Percentiles rank a stretch among this genome's conserved stretches.
Conservation (phyloP, 768 basidiomycete genomes). For the Rubroboletus satanas region DNA sequence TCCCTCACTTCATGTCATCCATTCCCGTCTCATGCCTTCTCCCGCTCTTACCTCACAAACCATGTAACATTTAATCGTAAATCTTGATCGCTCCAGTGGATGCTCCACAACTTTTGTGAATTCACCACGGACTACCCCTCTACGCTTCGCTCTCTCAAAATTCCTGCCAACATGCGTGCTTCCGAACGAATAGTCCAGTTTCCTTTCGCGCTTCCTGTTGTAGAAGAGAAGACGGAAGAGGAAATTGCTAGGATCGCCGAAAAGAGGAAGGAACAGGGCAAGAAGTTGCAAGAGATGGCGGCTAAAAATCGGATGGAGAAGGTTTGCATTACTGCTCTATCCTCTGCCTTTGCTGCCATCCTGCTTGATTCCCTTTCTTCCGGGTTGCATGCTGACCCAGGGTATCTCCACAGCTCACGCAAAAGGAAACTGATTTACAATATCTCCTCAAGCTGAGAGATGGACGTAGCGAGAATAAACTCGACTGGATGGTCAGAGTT, state of each 20-base stretch:
- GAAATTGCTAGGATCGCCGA: constrained; percentile 77
- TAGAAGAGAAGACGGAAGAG: constrained; percentile 88
- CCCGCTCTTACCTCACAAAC: not conserved
- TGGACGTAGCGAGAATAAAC: constrained; percentile 53
- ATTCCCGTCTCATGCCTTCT: not conserved
- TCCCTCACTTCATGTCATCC: not conserved
- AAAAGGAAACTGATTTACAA: constrained; percentile 74
- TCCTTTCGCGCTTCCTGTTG: constrained; percentile 60
- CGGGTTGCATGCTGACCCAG: not conserved
- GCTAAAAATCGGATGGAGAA: constrained; percentile 84
- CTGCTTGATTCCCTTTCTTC: not conserved
- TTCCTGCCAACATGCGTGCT: constrained; percentile 60
- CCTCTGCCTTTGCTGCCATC: not conserved
- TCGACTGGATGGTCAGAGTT: constrained; percentile 67
- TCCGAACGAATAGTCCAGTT: constrained; percentile 81
- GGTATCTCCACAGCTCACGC: constrained; percentile 45
- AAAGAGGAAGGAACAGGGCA: constrained; percentile 79
- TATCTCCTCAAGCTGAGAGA: constrained; percentile 64
- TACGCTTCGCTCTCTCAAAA: constrained; percentile 61
- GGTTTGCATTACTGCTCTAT: constrained; percentile 36
- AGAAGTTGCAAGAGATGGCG: constrained; percentile 86
- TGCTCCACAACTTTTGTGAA: constrained; percentile 83
- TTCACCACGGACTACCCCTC: constrained; percentile 73
- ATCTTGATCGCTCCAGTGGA: constrained; percentile 60
- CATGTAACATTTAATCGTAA: not conserved